phyloP scores from a whole-genome alignment of 305 asterid species.

The Striga hermonthica region DNA sequence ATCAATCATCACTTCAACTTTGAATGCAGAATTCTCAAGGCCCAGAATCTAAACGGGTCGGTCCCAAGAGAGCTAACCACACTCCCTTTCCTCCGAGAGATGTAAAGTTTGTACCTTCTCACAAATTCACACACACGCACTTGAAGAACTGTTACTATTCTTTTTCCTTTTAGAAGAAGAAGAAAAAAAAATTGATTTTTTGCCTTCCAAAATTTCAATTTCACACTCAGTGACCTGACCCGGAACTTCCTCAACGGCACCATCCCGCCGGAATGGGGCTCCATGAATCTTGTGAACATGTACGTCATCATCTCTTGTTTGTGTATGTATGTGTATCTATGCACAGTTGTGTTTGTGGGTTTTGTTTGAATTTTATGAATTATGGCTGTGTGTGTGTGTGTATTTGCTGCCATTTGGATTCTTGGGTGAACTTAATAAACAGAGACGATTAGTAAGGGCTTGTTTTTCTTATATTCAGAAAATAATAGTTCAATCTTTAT shows the following conservation, averaged over 20 bases:
- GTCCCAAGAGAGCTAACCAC: conserved; percentile 45
- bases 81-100: conserved; percentile 55
- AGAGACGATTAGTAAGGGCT: too few relatives aligned
- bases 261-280: conserved; percentile 73
- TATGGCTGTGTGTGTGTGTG: neutral
- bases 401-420: neutral
- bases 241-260: conserved; percentile 71
- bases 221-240: conserved; percentile 46
- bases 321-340: neutral
- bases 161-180: neutral
- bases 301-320: conserved; percentile 26
- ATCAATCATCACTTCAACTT: neutral
- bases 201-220: neutral
- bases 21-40: conserved; percentile 44
- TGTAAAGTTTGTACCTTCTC: conserved; percentile 31
- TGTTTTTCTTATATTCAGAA: too few relatives aligned
- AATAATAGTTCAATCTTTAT: too few relatives aligned
- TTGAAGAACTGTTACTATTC: neutral
- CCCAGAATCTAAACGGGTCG: conserved; percentile 49
- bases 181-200: neutral
- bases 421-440: neutral
- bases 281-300: conserved; percentile 55
- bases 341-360: neutral
- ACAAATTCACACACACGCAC: conserved; percentile 3
- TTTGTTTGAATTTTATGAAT: neutral